Percentiles rank a stretch among this genome's conserved stretches.
Evolutionary conservation across 495 filamentous ascomycete species (phyloP).

Genomic region (Hypoxylon rickii): DNA sequence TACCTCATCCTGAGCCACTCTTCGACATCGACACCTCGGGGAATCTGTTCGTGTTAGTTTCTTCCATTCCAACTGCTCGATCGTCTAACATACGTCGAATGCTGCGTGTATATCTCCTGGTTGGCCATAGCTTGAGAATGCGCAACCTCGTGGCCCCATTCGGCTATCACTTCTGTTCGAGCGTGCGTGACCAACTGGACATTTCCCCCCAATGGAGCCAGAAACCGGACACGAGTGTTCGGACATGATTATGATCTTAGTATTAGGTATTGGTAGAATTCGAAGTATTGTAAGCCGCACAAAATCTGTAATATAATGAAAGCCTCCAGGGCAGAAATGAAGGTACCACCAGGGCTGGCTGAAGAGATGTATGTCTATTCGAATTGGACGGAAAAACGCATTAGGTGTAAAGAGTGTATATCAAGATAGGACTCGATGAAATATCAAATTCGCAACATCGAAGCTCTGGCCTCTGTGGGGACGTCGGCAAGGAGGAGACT

Average conservation of each 20-base stretch:
- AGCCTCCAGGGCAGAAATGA: constrained; percentile 26
- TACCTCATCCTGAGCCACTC: constrained; percentile 35
- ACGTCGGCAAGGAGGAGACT: constrained; percentile 3
- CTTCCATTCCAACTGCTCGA: neutral
- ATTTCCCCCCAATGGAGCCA: constrained; percentile 23
- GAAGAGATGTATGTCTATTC: too few species aligned
- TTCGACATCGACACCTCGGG: constrained; percentile 24
- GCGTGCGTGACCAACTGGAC: constrained; percentile 17
- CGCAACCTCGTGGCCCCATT: constrained; percentile 27
- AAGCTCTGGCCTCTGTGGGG: constrained; percentile 18
- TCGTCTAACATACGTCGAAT: constrained; percentile 20
- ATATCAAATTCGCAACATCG: constrained; percentile 11
- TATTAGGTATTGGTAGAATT: constrained; percentile 10
- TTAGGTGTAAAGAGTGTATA: neutral
- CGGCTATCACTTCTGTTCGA: constrained; percentile 26
- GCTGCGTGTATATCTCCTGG: constrained; percentile 27
- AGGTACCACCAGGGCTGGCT: constrained; percentile 27
- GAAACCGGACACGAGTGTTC: constrained; percentile 31
- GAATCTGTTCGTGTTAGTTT: constrained; percentile 24
- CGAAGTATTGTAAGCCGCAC: constrained; percentile 1
- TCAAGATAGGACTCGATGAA: constrained; percentile 1
- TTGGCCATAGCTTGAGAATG: constrained; percentile 25
- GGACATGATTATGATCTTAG: constrained; percentile 22
- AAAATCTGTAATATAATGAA: constrained; percentile 12
- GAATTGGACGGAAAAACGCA: too few species aligned